Conservation (phyloP, 2,329 filamentous ascomycete genomes). For the Neonectria hederae region DNA sequence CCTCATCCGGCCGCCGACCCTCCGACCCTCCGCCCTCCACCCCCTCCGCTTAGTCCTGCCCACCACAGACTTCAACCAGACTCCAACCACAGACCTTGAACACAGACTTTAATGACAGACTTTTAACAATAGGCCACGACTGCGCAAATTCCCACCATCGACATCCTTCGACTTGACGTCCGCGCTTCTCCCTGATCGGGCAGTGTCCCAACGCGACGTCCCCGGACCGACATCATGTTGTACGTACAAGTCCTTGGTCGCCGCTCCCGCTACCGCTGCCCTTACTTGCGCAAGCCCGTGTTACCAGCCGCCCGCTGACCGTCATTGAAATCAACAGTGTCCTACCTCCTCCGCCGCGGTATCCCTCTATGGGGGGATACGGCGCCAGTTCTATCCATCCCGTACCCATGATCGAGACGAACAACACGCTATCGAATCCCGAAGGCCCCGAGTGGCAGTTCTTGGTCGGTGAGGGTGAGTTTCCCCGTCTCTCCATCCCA, state of each 20-base stretch:
- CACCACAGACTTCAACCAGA: not conserved
- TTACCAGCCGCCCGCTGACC: constrained; percentile 31
- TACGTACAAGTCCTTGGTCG: constrained; percentile 28
- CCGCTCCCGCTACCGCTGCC: constrained; percentile 1
- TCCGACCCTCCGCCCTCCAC: constrained; percentile 19
- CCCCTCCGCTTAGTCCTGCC: constrained; percentile 17
- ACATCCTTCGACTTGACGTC: not conserved
- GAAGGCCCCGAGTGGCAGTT: constrained; percentile 87
- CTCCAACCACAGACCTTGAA: not conserved
- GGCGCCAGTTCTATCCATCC: constrained; percentile 74
- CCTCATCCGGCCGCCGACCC: constrained; percentile 16
- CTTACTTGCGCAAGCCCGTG: constrained; percentile 21
- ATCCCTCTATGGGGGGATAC: constrained; percentile 78
- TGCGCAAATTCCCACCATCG: constrained; percentile 3
- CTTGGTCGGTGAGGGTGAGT: constrained; percentile 86
- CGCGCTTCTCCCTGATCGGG: not conserved
- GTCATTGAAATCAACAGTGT: constrained; percentile 63
- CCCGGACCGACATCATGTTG: constrained; percentile 38
- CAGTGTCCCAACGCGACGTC: not conserved
- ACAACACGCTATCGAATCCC: constrained; percentile 85
- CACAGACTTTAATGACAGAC: not conserved
- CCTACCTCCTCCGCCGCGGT: constrained; percentile 86
- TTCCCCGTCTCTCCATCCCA: not conserved
- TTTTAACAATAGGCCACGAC: not conserved
- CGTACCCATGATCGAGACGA: constrained; percentile 87